These are phyloP conservation scores for Mucor piriformis DNA, from an alignment of 371 early-diverging fungal species.

Conservation along the genomic window DNA sequence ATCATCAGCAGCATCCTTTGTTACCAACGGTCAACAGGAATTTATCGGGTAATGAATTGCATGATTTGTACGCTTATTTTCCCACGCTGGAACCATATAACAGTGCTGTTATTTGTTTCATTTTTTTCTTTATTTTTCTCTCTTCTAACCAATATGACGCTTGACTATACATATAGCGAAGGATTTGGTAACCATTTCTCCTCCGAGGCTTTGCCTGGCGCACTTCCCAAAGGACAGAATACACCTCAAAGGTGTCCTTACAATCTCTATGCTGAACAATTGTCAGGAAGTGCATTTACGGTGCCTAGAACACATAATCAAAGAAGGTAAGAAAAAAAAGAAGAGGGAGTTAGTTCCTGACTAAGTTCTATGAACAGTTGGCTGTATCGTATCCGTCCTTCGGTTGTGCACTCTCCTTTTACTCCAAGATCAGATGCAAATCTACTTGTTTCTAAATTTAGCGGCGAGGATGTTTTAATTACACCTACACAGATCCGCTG, in stretches of 20 bases:
- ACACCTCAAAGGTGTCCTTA: conserved; percentile 92
- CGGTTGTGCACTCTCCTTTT: conserved; percentile 85
- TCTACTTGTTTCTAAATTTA: conserved; percentile 62
- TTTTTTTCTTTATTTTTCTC: neutral
- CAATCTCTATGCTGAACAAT: conserved; percentile 92
- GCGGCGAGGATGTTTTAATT: conserved; percentile 48
- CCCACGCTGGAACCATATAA: conserved; percentile 1
- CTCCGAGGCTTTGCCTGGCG: conserved; percentile 83
- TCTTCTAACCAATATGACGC: neutral
- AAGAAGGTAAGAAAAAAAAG: conserved; percentile 59
- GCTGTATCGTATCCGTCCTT: conserved; percentile 97
- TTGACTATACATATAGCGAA: conserved; percentile 57
- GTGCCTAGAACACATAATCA: conserved; percentile 85
- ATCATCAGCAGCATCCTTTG: too few species aligned
- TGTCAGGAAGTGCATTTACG: conserved; percentile 96
- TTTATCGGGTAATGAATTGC: conserved; percentile 3
- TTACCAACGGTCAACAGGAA: conserved; percentile 3
- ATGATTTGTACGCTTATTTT: neutral
- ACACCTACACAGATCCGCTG: conserved; percentile 94
- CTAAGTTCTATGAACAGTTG: conserved; percentile 50
- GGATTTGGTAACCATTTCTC: conserved; percentile 87
- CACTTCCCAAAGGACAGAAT: conserved; percentile 93
- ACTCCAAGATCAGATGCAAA: conserved; percentile 34
- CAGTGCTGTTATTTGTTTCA: neutral
- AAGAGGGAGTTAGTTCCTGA: neutral